These are phyloP conservation scores for Fraxinus greggii DNA, from an alignment of 305 asterid genomes.

Conservation along the genomic window DNA sequence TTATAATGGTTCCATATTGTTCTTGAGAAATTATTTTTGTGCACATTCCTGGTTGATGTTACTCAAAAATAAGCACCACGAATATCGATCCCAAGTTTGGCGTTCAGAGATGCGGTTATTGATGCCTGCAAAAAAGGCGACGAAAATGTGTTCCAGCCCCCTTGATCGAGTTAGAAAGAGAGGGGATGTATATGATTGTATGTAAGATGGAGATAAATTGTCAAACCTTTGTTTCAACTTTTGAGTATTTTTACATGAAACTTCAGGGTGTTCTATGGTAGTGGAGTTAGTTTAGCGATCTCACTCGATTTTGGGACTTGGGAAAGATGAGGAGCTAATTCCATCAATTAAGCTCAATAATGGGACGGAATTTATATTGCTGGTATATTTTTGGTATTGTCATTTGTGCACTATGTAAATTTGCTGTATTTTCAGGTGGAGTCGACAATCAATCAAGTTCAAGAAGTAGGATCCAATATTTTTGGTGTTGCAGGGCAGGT, in stretches of 20 bases:
- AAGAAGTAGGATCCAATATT: slow-evolving; percentile 54
- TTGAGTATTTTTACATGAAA: too few species aligned
- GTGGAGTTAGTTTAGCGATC: too few species aligned
- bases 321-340: background rate
- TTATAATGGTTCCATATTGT: background rate
- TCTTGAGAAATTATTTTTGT: background rate
- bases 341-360: too few species aligned
- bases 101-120: background rate
- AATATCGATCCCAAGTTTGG: background rate
- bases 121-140: too few species aligned
- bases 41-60: background rate
- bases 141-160: too few species aligned
- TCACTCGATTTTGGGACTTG: too few species aligned
- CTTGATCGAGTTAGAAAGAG: too few species aligned
- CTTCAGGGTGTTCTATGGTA: background rate
- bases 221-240: too few species aligned
- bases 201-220: too few species aligned
- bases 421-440: slow-evolving; percentile 59
- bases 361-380: too few species aligned
- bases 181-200: too few species aligned
- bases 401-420: background rate
- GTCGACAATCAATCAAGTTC: slow-evolving; percentile 64
- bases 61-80: background rate
- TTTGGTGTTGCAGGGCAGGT: slow-evolving; percentile 51
- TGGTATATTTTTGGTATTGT: too few species aligned